These are phyloP conservation scores for Golubevia sp. DNA, from an alignment of 1,284 basidiomycete genomes.

Conservation along the genomic window DNA sequence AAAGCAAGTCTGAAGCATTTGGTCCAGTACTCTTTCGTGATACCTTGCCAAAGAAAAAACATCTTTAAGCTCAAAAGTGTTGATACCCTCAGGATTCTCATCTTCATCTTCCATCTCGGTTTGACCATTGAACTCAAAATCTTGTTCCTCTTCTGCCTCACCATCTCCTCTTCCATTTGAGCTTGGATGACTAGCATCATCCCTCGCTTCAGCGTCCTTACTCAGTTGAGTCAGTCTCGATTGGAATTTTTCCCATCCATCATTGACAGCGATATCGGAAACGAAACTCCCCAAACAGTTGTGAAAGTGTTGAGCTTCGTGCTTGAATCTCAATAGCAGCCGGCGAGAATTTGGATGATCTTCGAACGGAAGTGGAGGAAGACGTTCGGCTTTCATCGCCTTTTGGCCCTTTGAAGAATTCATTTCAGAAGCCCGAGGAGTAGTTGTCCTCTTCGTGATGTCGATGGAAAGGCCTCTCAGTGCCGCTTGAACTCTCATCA, in stretches of 20 bases:
- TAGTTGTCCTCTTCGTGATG: slow-evolving; percentile 17
- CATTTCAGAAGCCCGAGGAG: too few relatives aligned
- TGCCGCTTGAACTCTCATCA: slow-evolving; percentile 31
- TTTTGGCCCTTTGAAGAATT: too few relatives aligned
- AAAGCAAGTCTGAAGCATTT: slow-evolving; percentile 32
- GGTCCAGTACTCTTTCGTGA: slow-evolving; percentile 34
- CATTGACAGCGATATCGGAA: slow-evolving; percentile 10
- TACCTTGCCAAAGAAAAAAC: slow-evolving; percentile 37
- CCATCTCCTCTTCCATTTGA: not conserved
- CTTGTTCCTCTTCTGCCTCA: slow-evolving; percentile 10
- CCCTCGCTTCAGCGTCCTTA: slow-evolving; percentile 13
- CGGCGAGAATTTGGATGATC: not conserved
- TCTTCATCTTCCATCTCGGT: slow-evolving; percentile 20
- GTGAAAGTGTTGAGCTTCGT: slow-evolving; percentile 11
- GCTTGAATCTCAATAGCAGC: slow-evolving; percentile 9
- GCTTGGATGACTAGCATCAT: slow-evolving; percentile 1
- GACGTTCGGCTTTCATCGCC: too few relatives aligned
- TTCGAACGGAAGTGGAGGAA: not conserved
- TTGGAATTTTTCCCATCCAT: slow-evolving; percentile 5
- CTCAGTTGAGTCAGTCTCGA: slow-evolving; percentile 7
- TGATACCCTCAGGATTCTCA: slow-evolving; percentile 8
- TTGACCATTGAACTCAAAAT: slow-evolving; percentile 18
- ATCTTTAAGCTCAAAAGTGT: slow-evolving; percentile 26
- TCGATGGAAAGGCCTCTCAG: slow-evolving; percentile 16
- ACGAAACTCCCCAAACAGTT: slow-evolving; percentile 13